These are phyloP conservation scores for Miscanthus sacchariflorus DNA, from an alignment of 202 grass and related monocot genomes.

Conservation along the genomic window DNA sequence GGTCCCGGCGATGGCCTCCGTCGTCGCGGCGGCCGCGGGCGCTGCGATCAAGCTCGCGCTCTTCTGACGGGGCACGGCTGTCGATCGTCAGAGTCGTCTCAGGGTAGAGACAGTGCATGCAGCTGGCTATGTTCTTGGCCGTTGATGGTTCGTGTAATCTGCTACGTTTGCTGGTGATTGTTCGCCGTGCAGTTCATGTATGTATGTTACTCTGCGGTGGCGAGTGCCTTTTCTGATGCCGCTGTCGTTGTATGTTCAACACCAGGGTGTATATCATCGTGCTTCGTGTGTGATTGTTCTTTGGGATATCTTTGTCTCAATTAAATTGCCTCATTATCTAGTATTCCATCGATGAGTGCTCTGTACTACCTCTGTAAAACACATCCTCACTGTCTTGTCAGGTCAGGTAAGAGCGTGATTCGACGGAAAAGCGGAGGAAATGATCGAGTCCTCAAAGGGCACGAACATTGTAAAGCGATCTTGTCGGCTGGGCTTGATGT, in stretches of 20 bases:
- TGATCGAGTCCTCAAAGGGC: background rate
- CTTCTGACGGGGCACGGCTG: conserved; percentile 40
- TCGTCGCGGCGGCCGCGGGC: conserved; percentile 11
- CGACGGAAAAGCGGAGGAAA: background rate
- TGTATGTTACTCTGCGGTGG: background rate
- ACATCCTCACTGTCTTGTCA: background rate
- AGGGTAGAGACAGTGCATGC: conserved; percentile 60
- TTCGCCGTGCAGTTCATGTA: background rate
- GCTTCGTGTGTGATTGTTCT: background rate
- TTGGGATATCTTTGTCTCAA: background rate
- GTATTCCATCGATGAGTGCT: background rate
- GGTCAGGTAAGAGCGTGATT: background rate
- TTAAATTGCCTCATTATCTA: background rate
- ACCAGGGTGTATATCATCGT: background rate
- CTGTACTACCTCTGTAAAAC: background rate
- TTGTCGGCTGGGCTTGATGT: conserved; percentile 25
- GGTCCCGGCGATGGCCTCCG: conserved; percentile 26
- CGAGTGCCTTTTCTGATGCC: conserved; percentile 12
- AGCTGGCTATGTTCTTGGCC: background rate
- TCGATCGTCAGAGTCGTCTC: background rate
- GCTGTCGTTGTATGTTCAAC: background rate
- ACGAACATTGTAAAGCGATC: conserved; percentile 7
- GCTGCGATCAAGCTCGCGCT: conserved; percentile 49
- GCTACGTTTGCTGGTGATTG: background rate
- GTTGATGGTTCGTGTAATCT: conserved; percentile 22